These are phyloP conservation scores for Kodamaea restingae DNA, from an alignment of 805 yeast genomes.

Conservation along the genomic window DNA sequence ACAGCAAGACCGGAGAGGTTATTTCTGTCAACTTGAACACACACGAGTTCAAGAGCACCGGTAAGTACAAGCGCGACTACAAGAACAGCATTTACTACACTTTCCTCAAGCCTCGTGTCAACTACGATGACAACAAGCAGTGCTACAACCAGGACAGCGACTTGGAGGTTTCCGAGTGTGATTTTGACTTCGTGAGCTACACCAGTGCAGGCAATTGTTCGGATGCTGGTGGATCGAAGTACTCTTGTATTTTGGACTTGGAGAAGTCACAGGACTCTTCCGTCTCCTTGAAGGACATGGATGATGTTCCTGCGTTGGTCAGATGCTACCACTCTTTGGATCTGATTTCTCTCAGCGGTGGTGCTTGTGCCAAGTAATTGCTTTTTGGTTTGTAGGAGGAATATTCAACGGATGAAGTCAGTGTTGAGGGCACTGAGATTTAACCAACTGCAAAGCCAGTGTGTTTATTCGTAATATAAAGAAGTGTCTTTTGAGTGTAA, in stretches of 20 bases:
- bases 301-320: constrained; percentile 11
- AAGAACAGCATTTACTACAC: constrained; percentile 11
- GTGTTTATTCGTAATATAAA: too few species aligned
- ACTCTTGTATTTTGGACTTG: constrained; percentile 14
- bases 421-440: too few species aligned
- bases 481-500: too few species aligned
- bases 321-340: constrained; percentile 11
- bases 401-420: too few species aligned
- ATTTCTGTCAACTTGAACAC: constrained; percentile 14
- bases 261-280: constrained; percentile 12
- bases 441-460: too few species aligned
- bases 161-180: constrained; percentile 10
- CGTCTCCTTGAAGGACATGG: constrained; percentile 11
- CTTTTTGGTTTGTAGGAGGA: too few species aligned
- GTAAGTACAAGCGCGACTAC: constrained; percentile 11
- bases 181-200: constrained; percentile 11
- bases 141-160: constrained; percentile 13
- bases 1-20: constrained; percentile 12
- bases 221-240: constrained; percentile 10
- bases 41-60: constrained; percentile 11
- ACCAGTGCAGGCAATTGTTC: constrained; percentile 11
- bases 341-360: constrained; percentile 9
- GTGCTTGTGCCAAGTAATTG: constrained; percentile 12
- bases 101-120: constrained; percentile 8
- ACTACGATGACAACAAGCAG: constrained; percentile 6